Conservation (phyloP, 164 flowering plant genomes). For the Annona squamosa region DNA sequence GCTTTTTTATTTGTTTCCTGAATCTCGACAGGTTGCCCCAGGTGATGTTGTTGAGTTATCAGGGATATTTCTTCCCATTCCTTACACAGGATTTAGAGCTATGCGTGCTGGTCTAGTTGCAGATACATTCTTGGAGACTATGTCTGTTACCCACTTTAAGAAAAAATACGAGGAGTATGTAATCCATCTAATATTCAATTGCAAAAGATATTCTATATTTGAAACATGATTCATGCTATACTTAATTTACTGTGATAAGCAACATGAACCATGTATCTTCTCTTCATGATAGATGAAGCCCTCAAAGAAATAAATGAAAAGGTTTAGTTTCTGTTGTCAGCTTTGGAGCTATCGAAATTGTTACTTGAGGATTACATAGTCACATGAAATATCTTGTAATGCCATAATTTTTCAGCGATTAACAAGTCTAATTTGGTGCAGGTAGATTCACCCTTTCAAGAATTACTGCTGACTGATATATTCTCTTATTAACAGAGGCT, state of each 20-base stretch:
- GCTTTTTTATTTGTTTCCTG: not conserved
- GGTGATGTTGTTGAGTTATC: conserved; percentile 96
- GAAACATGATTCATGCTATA: not conserved
- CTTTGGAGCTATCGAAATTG: not conserved
- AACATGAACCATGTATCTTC: not conserved
- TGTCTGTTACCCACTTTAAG: conserved; percentile 93
- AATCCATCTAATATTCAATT: not conserved
- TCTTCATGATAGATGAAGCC: not conserved
- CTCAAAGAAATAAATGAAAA: not conserved
- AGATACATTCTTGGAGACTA: conserved; percentile 94
- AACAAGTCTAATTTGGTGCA: too few species aligned
- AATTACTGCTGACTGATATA: too few species aligned
- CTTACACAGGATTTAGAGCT: conserved; percentile 94
- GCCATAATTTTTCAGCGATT: too few species aligned
- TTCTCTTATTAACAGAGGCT: too few species aligned
- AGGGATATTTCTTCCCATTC: conserved; percentile 96
- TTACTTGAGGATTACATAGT: not conserved
- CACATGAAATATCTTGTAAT: too few species aligned
- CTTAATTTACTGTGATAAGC: not conserved
- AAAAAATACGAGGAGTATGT: conserved; percentile 98
- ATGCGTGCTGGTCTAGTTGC: conserved; percentile 99
- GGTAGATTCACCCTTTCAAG: too few species aligned
- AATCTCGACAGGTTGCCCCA: conserved; percentile 68
- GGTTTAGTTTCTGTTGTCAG: not conserved
- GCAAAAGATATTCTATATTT: not conserved